phyloP scores from a whole-genome alignment of 169 alveolate genomes.

The Plasmodium vinckei region DNA sequence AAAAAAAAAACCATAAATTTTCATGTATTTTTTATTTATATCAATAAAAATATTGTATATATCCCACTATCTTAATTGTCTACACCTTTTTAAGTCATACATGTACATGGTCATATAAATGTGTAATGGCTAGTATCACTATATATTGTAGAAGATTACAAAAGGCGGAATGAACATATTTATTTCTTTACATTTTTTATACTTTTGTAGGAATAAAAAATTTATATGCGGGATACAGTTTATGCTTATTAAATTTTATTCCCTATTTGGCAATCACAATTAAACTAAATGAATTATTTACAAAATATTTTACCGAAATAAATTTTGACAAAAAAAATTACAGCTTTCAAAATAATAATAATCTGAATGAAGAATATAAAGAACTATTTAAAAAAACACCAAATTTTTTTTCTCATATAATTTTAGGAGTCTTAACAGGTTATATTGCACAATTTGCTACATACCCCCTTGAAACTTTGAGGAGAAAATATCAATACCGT shows the following conservation, averaged over 20 bases:
- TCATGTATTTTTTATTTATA: too few relatives aligned
- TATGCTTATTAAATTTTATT: slow-evolving; percentile 53
- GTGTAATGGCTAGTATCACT: too few relatives aligned
- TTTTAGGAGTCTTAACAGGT: slow-evolving; percentile 70
- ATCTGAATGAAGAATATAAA: slow-evolving; percentile 45
- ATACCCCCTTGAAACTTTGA: slow-evolving; percentile 62
- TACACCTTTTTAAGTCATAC: not conserved
- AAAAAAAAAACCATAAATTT: not conserved
- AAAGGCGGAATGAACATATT: not conserved
- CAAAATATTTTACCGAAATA: slow-evolving; percentile 52
- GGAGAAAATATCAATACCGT: slow-evolving; percentile 63
- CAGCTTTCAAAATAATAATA: not conserved
- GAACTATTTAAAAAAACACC: slow-evolving; percentile 50
- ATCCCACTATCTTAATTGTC: too few relatives aligned
- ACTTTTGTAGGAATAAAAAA: slow-evolving; percentile 50
- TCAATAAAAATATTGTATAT: too few relatives aligned
- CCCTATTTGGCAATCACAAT: slow-evolving; percentile 60
- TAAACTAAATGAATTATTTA: slow-evolving; percentile 63
- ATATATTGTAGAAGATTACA: too few relatives aligned
- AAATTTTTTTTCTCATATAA: slow-evolving; percentile 38
- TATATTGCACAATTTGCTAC: slow-evolving; percentile 58
- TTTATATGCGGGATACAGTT: slow-evolving; percentile 56
- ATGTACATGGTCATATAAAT: not conserved
- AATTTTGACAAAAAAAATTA: slow-evolving; percentile 5
- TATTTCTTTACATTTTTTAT: not conserved